phyloP scores from a whole-genome alignment of 2,329 filamentous ascomycete species.

The Pyrenophora graminea region DNA sequence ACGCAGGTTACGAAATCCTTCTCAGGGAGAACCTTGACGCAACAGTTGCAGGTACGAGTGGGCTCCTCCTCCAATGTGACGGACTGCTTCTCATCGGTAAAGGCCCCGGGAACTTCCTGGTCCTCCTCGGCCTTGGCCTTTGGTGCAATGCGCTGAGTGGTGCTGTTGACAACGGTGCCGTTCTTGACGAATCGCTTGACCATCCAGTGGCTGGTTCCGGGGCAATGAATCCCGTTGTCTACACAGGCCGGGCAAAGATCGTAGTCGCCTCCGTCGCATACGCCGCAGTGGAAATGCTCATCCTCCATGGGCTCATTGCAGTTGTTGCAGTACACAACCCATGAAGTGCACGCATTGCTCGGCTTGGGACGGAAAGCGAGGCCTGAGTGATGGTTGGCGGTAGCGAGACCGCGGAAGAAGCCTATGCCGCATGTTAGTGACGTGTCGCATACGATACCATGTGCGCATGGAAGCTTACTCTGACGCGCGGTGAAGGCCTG shows the following conservation, averaged over 20 bases:
- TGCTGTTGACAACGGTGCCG: constrained; percentile 81
- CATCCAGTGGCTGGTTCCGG: constrained; percentile 82
- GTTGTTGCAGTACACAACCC: constrained; percentile 91
- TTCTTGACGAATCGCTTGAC: constrained; percentile 85
- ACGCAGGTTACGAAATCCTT: constrained; percentile 82
- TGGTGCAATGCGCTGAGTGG: constrained; percentile 76
- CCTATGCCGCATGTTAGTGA: constrained; percentile 23
- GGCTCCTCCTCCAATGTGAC: constrained; percentile 44
- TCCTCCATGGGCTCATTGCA: constrained; percentile 79
- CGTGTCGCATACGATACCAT: neutral
- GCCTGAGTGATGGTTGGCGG: constrained; percentile 30
- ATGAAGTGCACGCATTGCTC: constrained; percentile 53
- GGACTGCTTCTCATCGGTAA: constrained; percentile 51
- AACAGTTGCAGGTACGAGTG: constrained; percentile 74
- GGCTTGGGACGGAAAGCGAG: constrained; percentile 50
- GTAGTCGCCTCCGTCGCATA: constrained; percentile 91
- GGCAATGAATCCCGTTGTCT: constrained; percentile 74
- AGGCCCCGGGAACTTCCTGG: constrained; percentile 51
- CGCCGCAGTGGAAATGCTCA: constrained; percentile 91
- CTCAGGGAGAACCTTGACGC: constrained; percentile 73
- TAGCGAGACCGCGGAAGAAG: constrained; percentile 39
- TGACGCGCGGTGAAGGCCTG: constrained; percentile 45
- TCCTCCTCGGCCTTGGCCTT: constrained; percentile 56
- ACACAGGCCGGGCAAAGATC: constrained; percentile 87
- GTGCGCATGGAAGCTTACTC: constrained; percentile 28